A percentile compares a stretch with the other conserved stretches of the same genome.
phyloP scores from a whole-genome alignment of 345 rosid genomes.

The Hirschfeldia incana region DNA sequence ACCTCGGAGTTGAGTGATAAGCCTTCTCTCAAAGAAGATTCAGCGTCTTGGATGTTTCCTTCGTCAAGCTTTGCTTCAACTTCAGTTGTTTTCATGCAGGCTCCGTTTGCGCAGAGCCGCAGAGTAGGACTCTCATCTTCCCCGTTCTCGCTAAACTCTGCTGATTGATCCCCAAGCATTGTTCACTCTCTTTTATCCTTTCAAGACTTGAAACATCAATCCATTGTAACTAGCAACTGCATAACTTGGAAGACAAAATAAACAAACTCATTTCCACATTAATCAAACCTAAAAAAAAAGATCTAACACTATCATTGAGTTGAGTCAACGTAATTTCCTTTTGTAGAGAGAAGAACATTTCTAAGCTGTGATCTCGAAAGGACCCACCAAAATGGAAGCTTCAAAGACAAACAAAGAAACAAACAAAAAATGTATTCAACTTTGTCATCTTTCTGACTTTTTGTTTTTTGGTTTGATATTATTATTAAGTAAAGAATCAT shows the following conservation, averaged over 20 bases:
- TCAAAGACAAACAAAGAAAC: background rate
- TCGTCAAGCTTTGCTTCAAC: constrained; percentile 91
- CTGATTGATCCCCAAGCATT: constrained; percentile 43
- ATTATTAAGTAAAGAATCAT: constrained; percentile 9
- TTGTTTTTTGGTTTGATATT: background rate
- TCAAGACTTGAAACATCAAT: constrained; percentile 18
- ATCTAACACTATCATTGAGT: background rate
- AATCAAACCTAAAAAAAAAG: background rate
- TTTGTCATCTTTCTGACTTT: constrained; percentile 29
- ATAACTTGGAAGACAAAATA: constrained; percentile 9
- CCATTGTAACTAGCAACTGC: constrained; percentile 35
- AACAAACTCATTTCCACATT: constrained; percentile 5
- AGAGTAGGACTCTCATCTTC: constrained; percentile 38
- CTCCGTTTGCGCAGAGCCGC: constrained; percentile 73
- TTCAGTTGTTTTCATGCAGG: constrained; percentile 59
- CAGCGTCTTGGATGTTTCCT: constrained; percentile 92
- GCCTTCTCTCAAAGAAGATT: constrained; percentile 87
- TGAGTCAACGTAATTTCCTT: constrained; percentile 1
- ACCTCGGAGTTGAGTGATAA: constrained; percentile 87
- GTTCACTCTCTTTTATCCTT: constrained; percentile 28
- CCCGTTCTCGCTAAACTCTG: constrained; percentile 42
- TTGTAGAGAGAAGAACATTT: background rate
- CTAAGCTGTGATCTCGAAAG: constrained; percentile 13
- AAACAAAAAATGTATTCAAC: background rate
- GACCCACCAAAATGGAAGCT: constrained; percentile 37